phyloP scores from a whole-genome alignment of 805 yeast species.

The Saccharomycopsis olivae region DNA sequence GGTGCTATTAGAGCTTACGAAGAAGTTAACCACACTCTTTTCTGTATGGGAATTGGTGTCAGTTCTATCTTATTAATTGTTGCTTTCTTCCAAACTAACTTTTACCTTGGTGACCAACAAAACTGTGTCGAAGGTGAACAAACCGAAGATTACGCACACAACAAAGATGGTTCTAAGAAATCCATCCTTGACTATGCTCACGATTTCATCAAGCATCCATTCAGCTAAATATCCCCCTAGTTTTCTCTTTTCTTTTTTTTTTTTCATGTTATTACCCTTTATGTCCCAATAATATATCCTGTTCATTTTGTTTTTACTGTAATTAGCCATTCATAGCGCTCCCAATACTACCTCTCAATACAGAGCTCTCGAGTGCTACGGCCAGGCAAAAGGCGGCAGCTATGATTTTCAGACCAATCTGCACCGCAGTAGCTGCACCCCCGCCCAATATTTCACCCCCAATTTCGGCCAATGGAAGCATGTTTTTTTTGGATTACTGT shows the following conservation, averaged over 20 bases:
- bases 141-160: slow-evolving; percentile 7
- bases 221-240: neutral
- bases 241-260: neutral
- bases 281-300: too few relatives aligned
- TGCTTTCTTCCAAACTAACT: slow-evolving; percentile 27
- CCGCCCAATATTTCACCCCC: too few relatives aligned
- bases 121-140: slow-evolving; percentile 19
- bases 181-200: slow-evolving; percentile 17
- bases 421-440: too few relatives aligned
- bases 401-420: too few relatives aligned
- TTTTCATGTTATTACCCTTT: neutral
- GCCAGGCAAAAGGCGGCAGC: too few relatives aligned
- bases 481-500: too few relatives aligned
- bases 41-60: slow-evolving; percentile 24
- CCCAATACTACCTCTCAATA: too few relatives aligned
- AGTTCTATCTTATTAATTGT: slow-evolving; percentile 25
- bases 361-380: too few relatives aligned
- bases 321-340: too few relatives aligned
- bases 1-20: slow-evolving; percentile 27
- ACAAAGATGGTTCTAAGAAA: slow-evolving; percentile 17
- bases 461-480: too few relatives aligned
- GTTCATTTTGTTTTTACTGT: too few relatives aligned
- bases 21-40: slow-evolving; percentile 24
- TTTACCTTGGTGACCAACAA: slow-evolving; percentile 27
- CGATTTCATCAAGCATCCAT: slow-evolving; percentile 18